Percentiles rank a stretch among this genome's conserved stretches.
Conservation (phyloP, 192 early-diverging fungal genomes). For the Haplosporangium gracile region DNA sequence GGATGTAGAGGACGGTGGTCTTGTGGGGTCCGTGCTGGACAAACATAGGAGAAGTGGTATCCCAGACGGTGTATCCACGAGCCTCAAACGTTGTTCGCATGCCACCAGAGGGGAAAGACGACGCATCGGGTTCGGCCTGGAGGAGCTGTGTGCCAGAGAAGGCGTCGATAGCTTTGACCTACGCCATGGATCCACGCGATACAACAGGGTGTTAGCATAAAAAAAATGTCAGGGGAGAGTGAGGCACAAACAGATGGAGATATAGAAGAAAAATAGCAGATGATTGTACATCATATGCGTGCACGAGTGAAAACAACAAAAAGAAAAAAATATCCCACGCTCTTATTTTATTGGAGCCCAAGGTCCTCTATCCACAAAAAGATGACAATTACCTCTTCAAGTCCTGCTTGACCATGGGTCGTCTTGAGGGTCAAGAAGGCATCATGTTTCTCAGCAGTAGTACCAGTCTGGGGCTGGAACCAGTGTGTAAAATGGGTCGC, state of each 20-base stretch:
- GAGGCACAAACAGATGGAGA: not conserved
- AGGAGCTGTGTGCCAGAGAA: conserved; percentile 97
- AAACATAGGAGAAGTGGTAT: conserved; percentile 95
- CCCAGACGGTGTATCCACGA: conserved; percentile 99
- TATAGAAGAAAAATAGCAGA: not conserved
- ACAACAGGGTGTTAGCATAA: not conserved
- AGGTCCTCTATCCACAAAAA: not conserved
- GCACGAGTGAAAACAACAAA: not conserved
- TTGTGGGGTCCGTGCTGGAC: conserved; percentile 90
- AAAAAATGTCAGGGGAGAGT: not conserved
- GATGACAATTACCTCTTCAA: conserved; percentile 74
- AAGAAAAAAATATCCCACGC: not conserved
- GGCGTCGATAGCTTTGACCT: conserved; percentile 84
- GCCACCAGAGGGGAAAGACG: conserved; percentile 97
- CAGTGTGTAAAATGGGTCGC: conserved; percentile 99
- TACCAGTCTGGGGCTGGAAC: conserved; percentile 99
- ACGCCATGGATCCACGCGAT: not conserved
- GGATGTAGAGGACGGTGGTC: conserved; percentile 93
- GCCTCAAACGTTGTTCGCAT: conserved; percentile 98
- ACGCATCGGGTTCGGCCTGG: conserved; percentile 98
- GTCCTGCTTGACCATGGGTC: conserved; percentile 77
- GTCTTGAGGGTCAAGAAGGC: conserved; percentile 92
- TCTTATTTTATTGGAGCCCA: not conserved
- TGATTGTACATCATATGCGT: not conserved
- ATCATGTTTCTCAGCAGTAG: conserved; percentile 99